Conservation (phyloP, 1,284 basidiomycete genomes). For the Apiotrichum montevideense region DNA sequence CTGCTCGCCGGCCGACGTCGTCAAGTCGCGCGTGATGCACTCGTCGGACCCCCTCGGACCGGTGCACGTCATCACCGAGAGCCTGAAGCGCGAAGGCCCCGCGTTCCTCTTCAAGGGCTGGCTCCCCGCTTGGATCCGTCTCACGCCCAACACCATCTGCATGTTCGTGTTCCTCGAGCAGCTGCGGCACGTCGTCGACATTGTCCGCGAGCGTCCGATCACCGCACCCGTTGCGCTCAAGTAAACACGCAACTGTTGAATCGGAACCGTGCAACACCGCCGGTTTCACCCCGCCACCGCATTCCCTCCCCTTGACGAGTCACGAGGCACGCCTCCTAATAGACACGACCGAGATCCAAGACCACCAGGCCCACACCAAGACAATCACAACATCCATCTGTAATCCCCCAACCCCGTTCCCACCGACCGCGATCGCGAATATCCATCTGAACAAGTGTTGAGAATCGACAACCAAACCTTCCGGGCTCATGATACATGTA, state of each 20-base stretch:
- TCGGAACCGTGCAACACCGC: not conserved
- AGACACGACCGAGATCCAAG: too few relatives aligned
- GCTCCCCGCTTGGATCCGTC: constrained; percentile 52
- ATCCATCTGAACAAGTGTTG: not conserved
- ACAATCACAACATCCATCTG: too few relatives aligned
- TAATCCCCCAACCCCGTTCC: not conserved
- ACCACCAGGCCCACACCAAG: too few relatives aligned
- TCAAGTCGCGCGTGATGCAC: constrained; percentile 52
- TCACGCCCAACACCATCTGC: constrained; percentile 49
- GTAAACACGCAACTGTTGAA: not conserved
- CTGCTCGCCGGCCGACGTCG: constrained; percentile 50
- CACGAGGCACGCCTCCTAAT: too few relatives aligned
- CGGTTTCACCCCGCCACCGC: too few relatives aligned
- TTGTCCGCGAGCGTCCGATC: constrained; percentile 5
- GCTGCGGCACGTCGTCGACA: constrained; percentile 39
- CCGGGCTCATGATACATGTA: not conserved
- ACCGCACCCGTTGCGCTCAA: not conserved
- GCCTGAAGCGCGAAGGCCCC: constrained; percentile 40
- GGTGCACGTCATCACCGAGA: constrained; percentile 22
- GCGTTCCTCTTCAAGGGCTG: constrained; percentile 54
- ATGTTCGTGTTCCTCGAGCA: constrained; percentile 48
- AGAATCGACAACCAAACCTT: not conserved
- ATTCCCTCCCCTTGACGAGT: too few relatives aligned
- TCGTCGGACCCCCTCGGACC: constrained; percentile 28
- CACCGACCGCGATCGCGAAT: not conserved